Base-by-base conservation (phyloP, 768 basidiomycete genomes). In the Artomyces pyxidatus region DNA sequence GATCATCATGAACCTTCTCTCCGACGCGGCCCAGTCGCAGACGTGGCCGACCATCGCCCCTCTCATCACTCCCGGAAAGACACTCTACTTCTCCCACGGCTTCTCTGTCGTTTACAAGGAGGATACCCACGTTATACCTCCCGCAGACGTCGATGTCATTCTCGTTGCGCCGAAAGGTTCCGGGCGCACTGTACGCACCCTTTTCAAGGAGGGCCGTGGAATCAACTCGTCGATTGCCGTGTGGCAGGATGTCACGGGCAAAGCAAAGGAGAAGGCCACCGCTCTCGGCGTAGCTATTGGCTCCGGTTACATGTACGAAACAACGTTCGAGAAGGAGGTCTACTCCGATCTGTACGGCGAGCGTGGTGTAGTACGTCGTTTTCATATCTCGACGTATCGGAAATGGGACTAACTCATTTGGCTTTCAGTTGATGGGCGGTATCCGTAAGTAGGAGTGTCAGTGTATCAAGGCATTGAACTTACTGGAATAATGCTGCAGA, bases 31-130 rank as follows among this genome's bases (percentile, higher is more conserved):
- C n/a, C 96, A 99, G 73, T 93, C 90, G 12, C 80, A 87, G 68
- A 97, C 94, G 26, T 99, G 96, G 96, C 74, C 85, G 32, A 72
- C 77, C 46, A 58, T 99, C 60, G 85, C 81, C 38, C 95, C 96
- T 48, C 82, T 97, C 63, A 94, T 98, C 75, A 98, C 93, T 69
- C 91, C 94, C 80, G 96, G 90, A 73, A 98, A 99, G 80, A 99
- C 96, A n/a, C 86, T 99, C 55, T 99, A 99, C 84, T 99, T 99
- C 77, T 92, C 95, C 6, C 96, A 99, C 68, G 96, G 96, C 62
- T 99, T 99, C 85, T 98, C 95, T 56, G 80, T 98, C 57, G 92
- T 99, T 47, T 99, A 85, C 83, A 91, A 94, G 77, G 81, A 99
- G 6, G 91, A 96, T 69, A 99, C 96, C 58, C 77, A 94, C 49